These are phyloP conservation scores for Leishmania major DNA, from an alignment of 208 protist species.

Conservation along the genomic window DNA sequence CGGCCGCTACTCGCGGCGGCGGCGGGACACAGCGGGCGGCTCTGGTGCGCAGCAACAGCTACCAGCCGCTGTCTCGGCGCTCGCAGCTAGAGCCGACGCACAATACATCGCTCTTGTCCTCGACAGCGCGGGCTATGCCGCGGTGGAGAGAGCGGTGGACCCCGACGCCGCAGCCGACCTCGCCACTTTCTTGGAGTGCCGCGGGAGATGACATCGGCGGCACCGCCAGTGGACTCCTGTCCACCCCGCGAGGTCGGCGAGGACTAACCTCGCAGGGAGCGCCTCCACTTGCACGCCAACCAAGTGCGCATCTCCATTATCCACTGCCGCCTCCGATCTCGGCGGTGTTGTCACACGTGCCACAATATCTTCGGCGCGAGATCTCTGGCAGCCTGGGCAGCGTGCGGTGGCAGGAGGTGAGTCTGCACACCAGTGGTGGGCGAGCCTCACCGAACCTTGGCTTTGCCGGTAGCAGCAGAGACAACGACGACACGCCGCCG, in stretches of 20 bases:
- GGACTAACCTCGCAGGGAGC: constrained; percentile 11
- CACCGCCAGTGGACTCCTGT: background rate
- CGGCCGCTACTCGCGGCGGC: background rate
- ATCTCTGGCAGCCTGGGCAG: background rate
- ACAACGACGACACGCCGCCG: background rate
- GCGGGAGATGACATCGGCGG: background rate
- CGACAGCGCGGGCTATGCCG: constrained; percentile 9
- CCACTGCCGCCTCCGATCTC: background rate
- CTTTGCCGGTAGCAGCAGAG: background rate
- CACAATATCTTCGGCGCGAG: constrained; percentile 2
- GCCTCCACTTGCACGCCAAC: constrained; percentile 4
- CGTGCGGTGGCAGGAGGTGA: constrained; percentile 27
- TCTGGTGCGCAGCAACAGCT: background rate
- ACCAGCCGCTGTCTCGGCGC: background rate
- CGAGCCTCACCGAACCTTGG: background rate
- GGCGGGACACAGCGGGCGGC: too few species aligned
- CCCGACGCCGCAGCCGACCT: constrained; percentile 1
- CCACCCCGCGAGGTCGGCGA: background rate
- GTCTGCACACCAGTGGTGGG: constrained; percentile 6
- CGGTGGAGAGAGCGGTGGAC: constrained; percentile 13
- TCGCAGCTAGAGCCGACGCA: background rate
- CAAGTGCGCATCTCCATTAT: background rate
- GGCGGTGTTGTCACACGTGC: background rate
- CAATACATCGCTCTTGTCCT: background rate
- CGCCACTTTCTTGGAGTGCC: background rate